Evolutionary conservation across 495 filamentous ascomycete genomes (phyloP), one percentile per base, ranked within the genome.

Genomic region (Penicillium soppii): DNA sequence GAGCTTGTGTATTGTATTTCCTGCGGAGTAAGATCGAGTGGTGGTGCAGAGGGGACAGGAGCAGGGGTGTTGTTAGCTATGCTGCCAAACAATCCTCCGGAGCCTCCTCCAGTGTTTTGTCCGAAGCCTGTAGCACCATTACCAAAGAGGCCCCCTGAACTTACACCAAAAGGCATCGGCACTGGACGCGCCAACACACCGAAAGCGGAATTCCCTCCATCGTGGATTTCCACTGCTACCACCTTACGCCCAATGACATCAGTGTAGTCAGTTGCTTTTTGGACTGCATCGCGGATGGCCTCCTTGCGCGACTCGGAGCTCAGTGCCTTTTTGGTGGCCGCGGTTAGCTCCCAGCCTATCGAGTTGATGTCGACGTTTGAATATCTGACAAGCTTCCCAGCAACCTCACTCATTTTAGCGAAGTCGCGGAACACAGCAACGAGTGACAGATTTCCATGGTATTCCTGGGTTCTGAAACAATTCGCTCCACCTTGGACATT

Each of bases 341-440:
- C 58, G 6, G 52, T 65, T 19, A 65, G 40, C 20, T 38, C 30
- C 61, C 61, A 65, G 2, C 53, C 53, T 4, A 65, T 56, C 0
- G 56, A 56, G 4, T 45, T 21, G 20, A 65, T 54, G 16, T 62
- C 58, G 16, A 61, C 38, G 16, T 53, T 56, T 4, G 50, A 17
- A 10, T 50, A 43, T 2, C 29, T 19, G 2, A 53, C 13, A 3
- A 65, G 37, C 26, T 37, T 37, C 2, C 46, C 53, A 1, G 48
- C 43, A 0, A 65, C 40, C 16, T 62, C 38, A 22, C 46, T 48
- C 6, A 65, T 12, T 20, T 51, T 53, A 22, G 15, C 15, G 2
- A 65, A 54, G 23, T 59, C 51, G 5, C 47, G 58, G 35, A 65
- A 65, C 0, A 46, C 39, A 7, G 47, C 40, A 1, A 41, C 29